Percentiles rank a stretch among this genome's conserved stretches.
Evolutionary conservation across 1,284 basidiomycete species (phyloP).

Genomic region (Trametes hirsuta): DNA sequence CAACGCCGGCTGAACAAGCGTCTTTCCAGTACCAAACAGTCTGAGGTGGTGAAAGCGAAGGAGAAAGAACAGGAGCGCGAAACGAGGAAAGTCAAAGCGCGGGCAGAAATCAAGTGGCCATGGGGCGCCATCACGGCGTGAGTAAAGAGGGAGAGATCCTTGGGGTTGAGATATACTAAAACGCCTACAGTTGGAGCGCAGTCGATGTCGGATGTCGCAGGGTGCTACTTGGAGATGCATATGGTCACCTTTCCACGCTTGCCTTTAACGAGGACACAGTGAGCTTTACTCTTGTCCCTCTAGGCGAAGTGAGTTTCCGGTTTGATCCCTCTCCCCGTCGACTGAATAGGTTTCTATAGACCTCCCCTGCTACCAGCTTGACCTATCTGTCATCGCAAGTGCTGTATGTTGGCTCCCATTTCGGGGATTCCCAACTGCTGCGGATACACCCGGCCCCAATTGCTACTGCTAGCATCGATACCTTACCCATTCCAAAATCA

Average conservation of each 20-base stretch:
- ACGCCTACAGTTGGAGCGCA: constrained; percentile 48
- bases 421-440: constrained; percentile 82
- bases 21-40: constrained; percentile 47
- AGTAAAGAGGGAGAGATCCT: constrained; percentile 27
- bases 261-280: constrained; percentile 55
- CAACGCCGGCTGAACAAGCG: constrained; percentile 51
- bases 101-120: constrained; percentile 65
- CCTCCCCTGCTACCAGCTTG: constrained; percentile 76
- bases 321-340: neutral
- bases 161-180: neutral
- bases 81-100: constrained; percentile 54
- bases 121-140: constrained; percentile 71
- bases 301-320: constrained; percentile 66
- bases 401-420: constrained; percentile 84
- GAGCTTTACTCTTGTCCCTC: constrained; percentile 62
- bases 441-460: constrained; percentile 53
- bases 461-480: constrained; percentile 45
- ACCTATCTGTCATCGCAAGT: constrained; percentile 76
- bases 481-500: constrained; percentile 53
- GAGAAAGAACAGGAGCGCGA: constrained; percentile 62
- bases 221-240: constrained; percentile 78
- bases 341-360: constrained; percentile 43
- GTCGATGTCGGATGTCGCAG: constrained; percentile 48
- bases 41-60: constrained; percentile 46
- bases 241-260: constrained; percentile 72